Conservation (phyloP, 78 protist genomes). For the Anaeramoeba flamelloides region DNA sequence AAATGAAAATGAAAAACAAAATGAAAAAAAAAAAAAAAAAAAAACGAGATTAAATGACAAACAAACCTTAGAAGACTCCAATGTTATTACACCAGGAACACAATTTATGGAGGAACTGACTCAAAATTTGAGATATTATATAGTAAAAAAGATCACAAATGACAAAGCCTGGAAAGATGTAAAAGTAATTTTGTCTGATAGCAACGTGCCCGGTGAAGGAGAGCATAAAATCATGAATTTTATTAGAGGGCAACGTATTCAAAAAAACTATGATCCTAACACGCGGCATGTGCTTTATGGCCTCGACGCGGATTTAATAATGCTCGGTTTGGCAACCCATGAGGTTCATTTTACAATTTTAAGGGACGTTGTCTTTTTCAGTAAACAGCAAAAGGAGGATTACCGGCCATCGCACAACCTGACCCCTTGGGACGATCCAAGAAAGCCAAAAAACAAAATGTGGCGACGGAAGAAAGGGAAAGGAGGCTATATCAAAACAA, state of each 20-base stretch:
- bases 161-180: slow-evolving; percentile 63
- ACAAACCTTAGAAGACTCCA: no score
- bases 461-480: no score
- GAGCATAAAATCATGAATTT: slow-evolving; percentile 98
- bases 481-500: no score
- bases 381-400: no score
- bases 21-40: not conserved
- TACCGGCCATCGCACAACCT: no score
- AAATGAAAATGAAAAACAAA: not conserved
- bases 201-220: slow-evolving; percentile 96
- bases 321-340: slow-evolving; percentile 93
- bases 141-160: slow-evolving; percentile 34
- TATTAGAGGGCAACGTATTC: slow-evolving; percentile 56
- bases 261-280: slow-evolving; percentile 56
- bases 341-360: slow-evolving; percentile 83
- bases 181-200: slow-evolving; percentile 57
- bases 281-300: slow-evolving; percentile 66
- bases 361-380: slow-evolving; percentile 65
- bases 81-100: slow-evolving; percentile 95
- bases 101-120: slow-evolving; percentile 72
- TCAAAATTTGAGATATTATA: slow-evolving; percentile 46
- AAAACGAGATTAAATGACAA: no score
- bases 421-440: no score
- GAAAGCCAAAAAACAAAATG: no score
- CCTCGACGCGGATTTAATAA: slow-evolving; percentile 96